Percentiles rank a stretch among this genome's conserved stretches.
phyloP scores from a whole-genome alignment of 2,329 filamentous ascomycete genomes.

The Alternaria sp. region DNA sequence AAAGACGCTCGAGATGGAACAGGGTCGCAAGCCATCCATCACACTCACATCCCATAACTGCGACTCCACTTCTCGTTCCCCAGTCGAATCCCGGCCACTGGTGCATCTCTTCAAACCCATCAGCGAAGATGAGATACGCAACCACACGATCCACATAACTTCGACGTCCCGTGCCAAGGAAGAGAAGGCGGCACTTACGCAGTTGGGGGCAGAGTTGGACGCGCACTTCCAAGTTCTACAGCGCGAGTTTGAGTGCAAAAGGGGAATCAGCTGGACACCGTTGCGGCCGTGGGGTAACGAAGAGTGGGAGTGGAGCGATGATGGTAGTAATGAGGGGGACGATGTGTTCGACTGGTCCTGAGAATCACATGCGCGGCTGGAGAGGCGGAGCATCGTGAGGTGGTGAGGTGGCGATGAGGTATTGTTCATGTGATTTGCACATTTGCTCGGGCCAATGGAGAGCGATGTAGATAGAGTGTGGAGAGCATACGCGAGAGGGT shows the following conservation, averaged over 20 bases:
- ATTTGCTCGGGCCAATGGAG: background rate
- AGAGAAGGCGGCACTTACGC: background rate
- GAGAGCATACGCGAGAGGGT: background rate
- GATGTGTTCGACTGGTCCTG: background rate
- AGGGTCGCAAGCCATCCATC: background rate
- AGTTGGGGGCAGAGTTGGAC: background rate
- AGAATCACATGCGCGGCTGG: background rate
- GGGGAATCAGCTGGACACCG: slow-evolving; percentile 1
- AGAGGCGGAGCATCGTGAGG: background rate
- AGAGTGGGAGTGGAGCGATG: background rate
- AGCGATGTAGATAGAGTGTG: background rate
- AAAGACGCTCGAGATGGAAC: background rate
- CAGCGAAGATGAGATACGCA: background rate
- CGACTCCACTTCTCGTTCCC: background rate
- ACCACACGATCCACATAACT: background rate
- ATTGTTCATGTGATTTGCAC: background rate
- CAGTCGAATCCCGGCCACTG: background rate
- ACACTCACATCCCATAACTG: too few relatives aligned
- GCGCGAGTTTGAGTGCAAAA: slow-evolving; percentile 11
- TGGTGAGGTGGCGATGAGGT: background rate
- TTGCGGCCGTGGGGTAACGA: slow-evolving; percentile 1
- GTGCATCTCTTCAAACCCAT: background rate
- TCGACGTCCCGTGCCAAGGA: background rate
- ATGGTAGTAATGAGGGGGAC: background rate
- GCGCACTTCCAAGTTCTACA: slow-evolving; percentile 2